Conservation (phyloP, 768 basidiomycete species). For the Hysterangium stoloniferum region DNA sequence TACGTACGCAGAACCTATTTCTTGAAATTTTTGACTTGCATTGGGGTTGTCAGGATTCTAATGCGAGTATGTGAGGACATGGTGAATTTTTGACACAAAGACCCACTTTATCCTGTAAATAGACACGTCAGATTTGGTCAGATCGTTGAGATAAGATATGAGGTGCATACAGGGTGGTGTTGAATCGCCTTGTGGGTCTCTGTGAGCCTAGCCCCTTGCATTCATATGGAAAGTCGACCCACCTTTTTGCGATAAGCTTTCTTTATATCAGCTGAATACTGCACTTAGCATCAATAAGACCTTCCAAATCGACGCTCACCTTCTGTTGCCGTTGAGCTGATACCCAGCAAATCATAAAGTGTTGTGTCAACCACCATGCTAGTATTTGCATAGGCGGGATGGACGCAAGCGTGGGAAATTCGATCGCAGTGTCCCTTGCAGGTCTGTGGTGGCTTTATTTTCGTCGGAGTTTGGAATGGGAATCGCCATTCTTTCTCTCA, state of each 20-base stretch:
- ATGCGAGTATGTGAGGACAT: background rate
- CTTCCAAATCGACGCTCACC: constrained; percentile 36
- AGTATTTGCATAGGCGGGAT: background rate
- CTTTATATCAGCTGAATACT: constrained; percentile 69
- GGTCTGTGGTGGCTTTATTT: too few relatives aligned
- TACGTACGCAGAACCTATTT: constrained; percentile 79
- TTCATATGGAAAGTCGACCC: constrained; percentile 16
- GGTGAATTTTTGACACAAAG: background rate
- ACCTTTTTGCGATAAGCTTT: constrained; percentile 93
- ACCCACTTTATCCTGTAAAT: constrained; percentile 58
- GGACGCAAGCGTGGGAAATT: constrained; percentile 5
- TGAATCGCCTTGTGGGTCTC: constrained; percentile 58
- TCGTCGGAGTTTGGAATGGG: too few relatives aligned
- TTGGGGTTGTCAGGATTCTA: constrained; percentile 86
- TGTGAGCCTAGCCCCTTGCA: constrained; percentile 14
- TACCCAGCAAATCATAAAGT: constrained; percentile 81
- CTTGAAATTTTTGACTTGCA: constrained; percentile 79
- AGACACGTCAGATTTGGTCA: constrained; percentile 12
- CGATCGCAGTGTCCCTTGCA: background rate
- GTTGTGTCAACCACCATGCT: constrained; percentile 28
- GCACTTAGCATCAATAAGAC: constrained; percentile 4
- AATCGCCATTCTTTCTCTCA: too few relatives aligned
- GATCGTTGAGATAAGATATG: constrained; percentile 3
- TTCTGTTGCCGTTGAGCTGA: constrained; percentile 60
- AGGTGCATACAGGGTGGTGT: constrained; percentile 68